Evolutionary conservation across 495 filamentous ascomycete genomes (phyloP), one percentile per base, ranked within the genome.

Genomic region (Aspergillus sparsus): DNA sequence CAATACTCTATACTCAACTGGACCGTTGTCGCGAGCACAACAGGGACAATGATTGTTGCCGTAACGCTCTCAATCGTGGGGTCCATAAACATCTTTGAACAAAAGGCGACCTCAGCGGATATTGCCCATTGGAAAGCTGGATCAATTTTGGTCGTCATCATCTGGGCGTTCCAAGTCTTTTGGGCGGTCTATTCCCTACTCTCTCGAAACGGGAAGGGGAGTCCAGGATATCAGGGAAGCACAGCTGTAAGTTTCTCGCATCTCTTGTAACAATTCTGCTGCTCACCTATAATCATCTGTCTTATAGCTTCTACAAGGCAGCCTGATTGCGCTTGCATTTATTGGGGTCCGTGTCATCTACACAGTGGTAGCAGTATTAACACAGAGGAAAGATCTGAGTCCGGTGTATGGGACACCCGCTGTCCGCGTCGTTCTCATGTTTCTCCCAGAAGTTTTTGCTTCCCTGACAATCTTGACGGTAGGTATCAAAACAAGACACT

Each of bases 41-140:
- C 64, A 9, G 60, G 58, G 8, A n/a, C 64, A 1, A 66, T 63
- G 37, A 68, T 65, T 18, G 53, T 63, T 7, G 52, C 21, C 11
- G 15, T 64, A 0, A 58, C 36, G 31, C 57, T 63, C 7, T 35
- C 56, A n/a, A 55, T 63, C 7, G 36, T 13, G 0, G 62, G 52
- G 2, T 52, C 57, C 2, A 12, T 63, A 18, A 41, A 63, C n/a
- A 63, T 63, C 37, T 63, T 60, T 41, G 18, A 55, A 27, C 52
- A 56, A 3, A 37, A 56, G 7, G 42, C 32, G 2, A 55, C 49
- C 33, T 36, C 52, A 7, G 35, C 52, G 6, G 49, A 53, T 46
- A 12, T 60, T 1, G 15, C 42, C 2, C 59, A 73, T n/a, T 68
- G 74, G 34, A 70, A 72, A 44, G 64, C 55, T 3, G 77, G 75